Base-by-base conservation (phyloP, 2,329 filamentous ascomycete species). In the Lasiodiplodia theobromae region DNA sequence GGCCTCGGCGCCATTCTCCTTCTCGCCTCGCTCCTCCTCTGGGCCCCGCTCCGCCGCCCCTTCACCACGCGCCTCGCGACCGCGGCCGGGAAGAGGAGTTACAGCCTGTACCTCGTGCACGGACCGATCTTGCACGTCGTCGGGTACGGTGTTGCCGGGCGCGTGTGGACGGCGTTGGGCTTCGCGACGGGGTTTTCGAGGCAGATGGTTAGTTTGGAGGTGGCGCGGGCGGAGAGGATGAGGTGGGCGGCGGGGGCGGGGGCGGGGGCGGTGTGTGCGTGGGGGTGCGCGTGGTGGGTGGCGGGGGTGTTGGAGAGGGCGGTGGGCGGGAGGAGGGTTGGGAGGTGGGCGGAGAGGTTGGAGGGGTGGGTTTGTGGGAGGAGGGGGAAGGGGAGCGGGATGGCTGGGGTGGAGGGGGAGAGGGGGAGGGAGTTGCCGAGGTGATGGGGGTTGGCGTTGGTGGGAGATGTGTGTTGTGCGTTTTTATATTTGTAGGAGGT, bases 1-100 rank as follows among this genome's bases (percentile, higher is more conserved):
- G 65, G 65, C 53, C 12, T 31, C 52, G 65, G 65, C 38, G 65
- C 65, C 65, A 6, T 58, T 23, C 38, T 56, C 3, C 64, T 67
- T 8, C 23, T 67, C 16, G 37, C 40, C 0, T 37, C 64, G 10
- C 53, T 58, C 3, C 2, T 16, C 37, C 2, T 2, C 21, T 31
- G 18, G 2, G 52, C 64, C 10, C 11, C 51, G 23, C 40, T 66
- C 4, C 64, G 47, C 18, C 10, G 4, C 2, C 52, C 18, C 12
- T 58, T 16, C 10, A 3, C 11, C 6, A 37, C 23, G 5, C 16
- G 8, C 18, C 44, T 66, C 16, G 34, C 18, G 1, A 16, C 49
- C 21, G 16, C 14, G 14, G 31, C 44, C 2, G 51, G 37, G 0
- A 52, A 28, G 12, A 14, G 51, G 37, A 67, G 64, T 25, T 57